phyloP scores from a whole-genome alignment of 352 stramenopile genomes.

The Globisporangium echinulatum region DNA sequence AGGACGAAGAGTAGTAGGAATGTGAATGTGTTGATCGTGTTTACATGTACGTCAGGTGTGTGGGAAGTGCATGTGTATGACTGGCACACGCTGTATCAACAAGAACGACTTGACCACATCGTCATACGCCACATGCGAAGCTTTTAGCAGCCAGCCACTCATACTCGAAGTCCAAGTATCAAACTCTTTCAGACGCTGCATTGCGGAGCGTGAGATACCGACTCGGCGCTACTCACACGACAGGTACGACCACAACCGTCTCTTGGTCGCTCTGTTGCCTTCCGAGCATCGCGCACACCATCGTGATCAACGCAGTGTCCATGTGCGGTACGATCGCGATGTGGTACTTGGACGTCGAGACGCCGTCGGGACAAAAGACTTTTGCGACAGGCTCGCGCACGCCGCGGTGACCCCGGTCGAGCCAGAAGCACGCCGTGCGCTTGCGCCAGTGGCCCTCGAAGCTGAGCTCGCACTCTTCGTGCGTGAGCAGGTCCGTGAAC shows the following conservation, averaged over 20 bases:
- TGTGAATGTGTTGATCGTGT: too few species aligned
- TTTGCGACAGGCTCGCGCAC: not conserved
- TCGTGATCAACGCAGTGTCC: constrained; percentile 19
- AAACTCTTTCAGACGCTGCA: constrained; percentile 9
- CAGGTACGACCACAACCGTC: not conserved
- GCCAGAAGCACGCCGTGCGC: constrained; percentile 4
- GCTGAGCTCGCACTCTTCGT: not conserved
- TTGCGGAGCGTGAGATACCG: too few species aligned
- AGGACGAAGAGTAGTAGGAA: too few species aligned
- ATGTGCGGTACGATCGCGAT: constrained; percentile 20
- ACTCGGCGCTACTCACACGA: too few species aligned
- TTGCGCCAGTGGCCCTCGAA: constrained; percentile 3
- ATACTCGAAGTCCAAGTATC: too few species aligned
- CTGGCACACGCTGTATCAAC: too few species aligned
- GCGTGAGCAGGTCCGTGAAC: not conserved
- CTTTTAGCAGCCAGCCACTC: too few species aligned
- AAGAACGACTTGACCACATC: too few species aligned
- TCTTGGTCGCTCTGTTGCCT: constrained; percentile 44
- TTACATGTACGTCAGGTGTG: too few species aligned
- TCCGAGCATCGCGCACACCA: constrained; percentile 18
- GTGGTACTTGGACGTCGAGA: constrained; percentile 13
- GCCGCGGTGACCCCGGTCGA: not conserved
- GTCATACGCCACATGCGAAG: too few species aligned
- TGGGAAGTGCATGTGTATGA: too few species aligned
- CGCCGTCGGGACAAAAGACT: not conserved